Evolutionary conservation across 2,329 filamentous ascomycete genomes (phyloP), one percentile per base, ranked within the genome.

Genomic region (Xylaria sp.): DNA sequence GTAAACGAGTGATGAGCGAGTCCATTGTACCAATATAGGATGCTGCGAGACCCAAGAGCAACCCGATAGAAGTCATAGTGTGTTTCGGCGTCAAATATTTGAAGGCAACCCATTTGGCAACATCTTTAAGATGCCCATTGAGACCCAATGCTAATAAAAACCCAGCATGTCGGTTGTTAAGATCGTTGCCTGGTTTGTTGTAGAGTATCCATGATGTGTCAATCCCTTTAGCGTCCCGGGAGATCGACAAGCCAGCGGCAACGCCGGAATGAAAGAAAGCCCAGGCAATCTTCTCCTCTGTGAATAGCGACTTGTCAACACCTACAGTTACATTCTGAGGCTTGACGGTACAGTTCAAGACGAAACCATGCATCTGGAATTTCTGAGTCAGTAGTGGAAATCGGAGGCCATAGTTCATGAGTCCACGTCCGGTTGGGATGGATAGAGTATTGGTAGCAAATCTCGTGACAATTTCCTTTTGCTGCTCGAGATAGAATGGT

Each of bases 31-130:
- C 96, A 72, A 97, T 85, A 76, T 97, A 97, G 1, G 96, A 98
- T 29, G 93, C 96, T 9, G 96, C 94, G 20, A 99, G 84, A 0
- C 96, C 96, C 0, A 99, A 84, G 2, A 99, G 85, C n/a, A 99
- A 84, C 10, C 96, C 96, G 61, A 99, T 95, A 0, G 96, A 98
- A 27, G 96, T 98, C 96, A 99, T 99, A 29, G 94, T 97, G 79
- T 99, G 96, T 76, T 99, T 99, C 1, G 96, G 95, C 0, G 96
- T 99, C n/a, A 99, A 83, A 73, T 99, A 99, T 76, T 97, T 98
- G 86, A 98, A 99, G 9, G 94, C 95, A 49, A 99, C 91, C 95
- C 96, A 99, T 81, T 98, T 98, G 2, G 96, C 96, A 31, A 99
- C 87, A 7, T 89, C 91, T 73, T 93, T 96, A n/a, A 99, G 83